Evolutionary conservation across 2,329 filamentous ascomycete species (phyloP), one percentile per base, ranked within the genome.

Genomic region (Mollisia scopiformis): DNA sequence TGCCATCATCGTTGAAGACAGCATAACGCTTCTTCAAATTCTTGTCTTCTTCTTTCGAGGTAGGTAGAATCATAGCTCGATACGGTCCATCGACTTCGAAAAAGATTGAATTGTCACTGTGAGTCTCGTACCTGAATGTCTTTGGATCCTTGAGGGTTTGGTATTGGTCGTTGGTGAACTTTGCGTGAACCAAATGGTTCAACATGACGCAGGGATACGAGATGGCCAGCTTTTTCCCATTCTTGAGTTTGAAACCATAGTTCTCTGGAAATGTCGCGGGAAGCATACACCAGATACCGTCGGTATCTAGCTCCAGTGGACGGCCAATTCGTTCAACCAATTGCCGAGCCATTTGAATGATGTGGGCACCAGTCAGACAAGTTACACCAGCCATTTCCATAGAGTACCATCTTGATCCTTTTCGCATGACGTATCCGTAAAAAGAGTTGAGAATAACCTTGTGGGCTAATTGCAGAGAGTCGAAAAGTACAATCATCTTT

Each of bases 361-460:
- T 99, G 43, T 88, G 91, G 31, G 95, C 95, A 64, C 95, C 95
- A 1, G 95, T 99, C 75, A 99, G 80, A 78, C 95, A 99, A 43
- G 95, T 99, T 4, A 99, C 95, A 69, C 95, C 95, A 16, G 96
- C 95, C 95, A 99, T 99, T 75, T 99, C 95, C 85, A 99, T 89
- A 19, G 95, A 99, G 74, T 99, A 99, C 95, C 95, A 99, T 58
- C 95, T 88, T 37, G 95, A 99, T 33, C 95, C 95, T 75, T 99
- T 99, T 79, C 95, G 85, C 95, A 99, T 99, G 75, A 98, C 95
- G 74, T 99, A 99, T 65, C 95, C 95, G 69, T 99, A 99, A 80
- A 99, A 99, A 58, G 93, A 97, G 80, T 99, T 99, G 58, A 99
- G 76, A 82, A 99, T 99, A 79, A 99, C 95, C 75, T 99, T 99